Evolutionary conservation across 1,284 basidiomycete genomes (phyloP), one percentile per base, ranked within the genome.

Genomic region (Ustilago lituana): DNA sequence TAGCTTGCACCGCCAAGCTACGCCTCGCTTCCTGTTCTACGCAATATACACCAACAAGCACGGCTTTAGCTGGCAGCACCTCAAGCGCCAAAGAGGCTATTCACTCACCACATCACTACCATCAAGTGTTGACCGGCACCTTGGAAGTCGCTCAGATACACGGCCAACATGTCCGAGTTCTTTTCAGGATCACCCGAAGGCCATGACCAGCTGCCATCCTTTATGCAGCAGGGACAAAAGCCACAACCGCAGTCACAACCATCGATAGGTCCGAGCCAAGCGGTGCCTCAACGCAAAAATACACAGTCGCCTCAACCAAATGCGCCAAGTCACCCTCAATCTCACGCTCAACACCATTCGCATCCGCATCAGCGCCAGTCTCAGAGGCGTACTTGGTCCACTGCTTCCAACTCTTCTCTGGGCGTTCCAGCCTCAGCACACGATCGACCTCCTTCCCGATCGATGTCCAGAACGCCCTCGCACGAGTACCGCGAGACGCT

Each of bases 401-500:
- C 19, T 20, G 33, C 51, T 6, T 57, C 55, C 5, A 51, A 24
- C 31, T 51, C 59, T n/a, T 54, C 59, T 10, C 48, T 68, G 2
- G 50, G 55, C 24, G 51, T 68, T 3, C 51, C 65, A 11, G 48
- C 15, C 14, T 37, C 52, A 14, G 37, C 43, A 29, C 50, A 53
- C 29, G 56, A 63, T 5, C 55, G 50, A 7, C 31, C 39, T 8
- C 53, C 56, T 10, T 71, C 68, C 0, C 51, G 62, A 3, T 55
- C 54, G 39, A 62, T 61, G 68, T 55, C 68, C 3, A 37, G 68
- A 11, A 55, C 62, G 11, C 43, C 62, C 17, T 66, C 68, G 5
- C 51, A 61, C 38, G 68, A 71, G 9, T 71, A 58, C 22, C 53
- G 58, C 31, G 80, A 82, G 39, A 80, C 80, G 6, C 68, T 82